Conservation (phyloP, 768 basidiomycete species). For the Tulasnella sp. region DNA sequence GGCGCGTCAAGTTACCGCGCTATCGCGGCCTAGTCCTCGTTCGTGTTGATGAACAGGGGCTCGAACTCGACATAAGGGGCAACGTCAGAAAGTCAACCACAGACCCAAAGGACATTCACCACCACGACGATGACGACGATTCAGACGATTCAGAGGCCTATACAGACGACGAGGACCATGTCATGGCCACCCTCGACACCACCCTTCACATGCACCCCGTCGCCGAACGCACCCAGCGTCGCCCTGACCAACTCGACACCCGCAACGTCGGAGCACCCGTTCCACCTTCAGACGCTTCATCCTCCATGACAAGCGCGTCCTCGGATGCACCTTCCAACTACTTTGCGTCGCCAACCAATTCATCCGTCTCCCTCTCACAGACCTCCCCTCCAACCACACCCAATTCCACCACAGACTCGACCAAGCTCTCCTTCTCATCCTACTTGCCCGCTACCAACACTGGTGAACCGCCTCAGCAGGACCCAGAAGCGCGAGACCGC, state of each 20-base stretch:
- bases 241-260: slow-evolving; percentile 13
- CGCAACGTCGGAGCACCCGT: background rate
- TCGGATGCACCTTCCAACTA: slow-evolving; percentile 27
- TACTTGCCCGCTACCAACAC: slow-evolving; percentile 14
- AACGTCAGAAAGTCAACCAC: slow-evolving; percentile 12
- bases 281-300: background rate
- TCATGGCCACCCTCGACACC: slow-evolving; percentile 22
- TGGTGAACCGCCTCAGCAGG: background rate
- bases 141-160: slow-evolving; percentile 28
- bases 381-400: slow-evolving; percentile 26
- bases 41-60: slow-evolving; percentile 46
- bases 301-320: slow-evolving; percentile 21
- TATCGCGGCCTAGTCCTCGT: slow-evolving; percentile 82
- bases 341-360: slow-evolving; percentile 30
- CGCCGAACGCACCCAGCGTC: slow-evolving; percentile 19
- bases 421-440: slow-evolving; percentile 25
- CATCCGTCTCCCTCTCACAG: slow-evolving; percentile 25
- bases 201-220: slow-evolving; percentile 16
- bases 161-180: slow-evolving; percentile 29
- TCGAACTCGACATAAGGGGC: slow-evolving; percentile 25
- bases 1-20: slow-evolving; percentile 31
- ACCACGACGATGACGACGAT: slow-evolving; percentile 29
- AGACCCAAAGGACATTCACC: background rate
- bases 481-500: slow-evolving; percentile 12
- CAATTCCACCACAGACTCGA: slow-evolving; percentile 22